Conservation (phyloP, 139 green algal genomes). For the Ettlia oleoabundans region DNA sequence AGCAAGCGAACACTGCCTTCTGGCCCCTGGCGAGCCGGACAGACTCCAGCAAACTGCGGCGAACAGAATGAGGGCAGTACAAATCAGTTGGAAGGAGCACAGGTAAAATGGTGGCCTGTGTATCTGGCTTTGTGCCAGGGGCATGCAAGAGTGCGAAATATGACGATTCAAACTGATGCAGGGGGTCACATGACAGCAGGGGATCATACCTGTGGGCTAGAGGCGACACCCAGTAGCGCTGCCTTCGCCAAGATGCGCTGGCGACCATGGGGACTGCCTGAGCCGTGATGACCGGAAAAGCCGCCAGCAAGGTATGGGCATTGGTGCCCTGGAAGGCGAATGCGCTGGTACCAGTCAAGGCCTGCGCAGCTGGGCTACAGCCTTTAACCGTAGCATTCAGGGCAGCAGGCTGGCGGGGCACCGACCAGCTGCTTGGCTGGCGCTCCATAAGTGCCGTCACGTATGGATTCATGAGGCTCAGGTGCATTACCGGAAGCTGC, state of each 20-base stretch:
- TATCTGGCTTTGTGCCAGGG: no score
- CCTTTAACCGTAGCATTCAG: not conserved
- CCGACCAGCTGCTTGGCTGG: not conserved
- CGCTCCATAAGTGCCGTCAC: conserved; percentile 39
- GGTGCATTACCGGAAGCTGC: conserved; percentile 51
- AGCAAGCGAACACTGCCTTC: not conserved
- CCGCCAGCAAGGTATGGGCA: conserved; percentile 39
- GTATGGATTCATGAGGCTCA: conserved; percentile 51
- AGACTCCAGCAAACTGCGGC: conserved; percentile 17
- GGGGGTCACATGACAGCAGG: no score
- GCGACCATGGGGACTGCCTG: not conserved
- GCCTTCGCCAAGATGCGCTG: conserved; percentile 16
- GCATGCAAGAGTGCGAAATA: not conserved
- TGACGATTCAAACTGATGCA: not conserved
- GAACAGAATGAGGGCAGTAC: not conserved
- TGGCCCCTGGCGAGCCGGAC: not conserved
- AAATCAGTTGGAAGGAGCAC: no score
- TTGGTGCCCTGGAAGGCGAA: conserved; percentile 62
- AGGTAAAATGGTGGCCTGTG: no score
- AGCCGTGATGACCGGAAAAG: not conserved
- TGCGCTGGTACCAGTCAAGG: conserved; percentile 29
- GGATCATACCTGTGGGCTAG: conserved; percentile 22
- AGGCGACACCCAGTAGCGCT: conserved; percentile 46
- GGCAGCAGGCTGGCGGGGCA: conserved; percentile 15
- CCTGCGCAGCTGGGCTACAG: not conserved